Evolutionary conservation across 495 filamentous ascomycete genomes (phyloP), one percentile per base, ranked within the genome.

Genomic region (Trichoderma virens): DNA sequence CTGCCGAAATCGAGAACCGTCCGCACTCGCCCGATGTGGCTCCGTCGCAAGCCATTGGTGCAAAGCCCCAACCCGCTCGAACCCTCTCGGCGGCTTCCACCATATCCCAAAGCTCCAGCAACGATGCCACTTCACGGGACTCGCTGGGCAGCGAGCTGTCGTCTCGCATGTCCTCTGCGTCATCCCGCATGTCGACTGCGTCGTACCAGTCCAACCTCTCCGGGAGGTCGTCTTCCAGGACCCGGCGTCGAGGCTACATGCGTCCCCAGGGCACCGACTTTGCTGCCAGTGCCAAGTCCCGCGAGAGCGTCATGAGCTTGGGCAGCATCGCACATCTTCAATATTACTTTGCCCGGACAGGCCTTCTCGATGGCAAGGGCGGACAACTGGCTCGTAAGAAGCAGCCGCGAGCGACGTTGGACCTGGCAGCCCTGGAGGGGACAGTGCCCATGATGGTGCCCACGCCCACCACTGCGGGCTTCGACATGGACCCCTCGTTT

Each of bases 311-410:
- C 63, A 86, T 97, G 83, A 96, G 90, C 71, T 76, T 98, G 66
- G 94, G 94, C 28, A 97, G 92, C 71, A 98, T 98, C 69, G 91
- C 93, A 59, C 94, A 98, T 77, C 77, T 98, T 68, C 94, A 98
- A 70, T 97, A 98, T 74, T 98, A 98, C 73, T 98, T 98, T 73
- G 93, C 94, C 41, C 83, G 95, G 61, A 98, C 94, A 3, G 94
- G 94, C 3, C 74, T 98, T 61, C 74, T 98, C 59, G 94, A 98
- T 70, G 92, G 93, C 39, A 97, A 97, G 73, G 93, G 92, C 20
- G 94, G 87, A 60, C 90, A 92, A 65, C 76, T 93, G 62, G 86
- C 88, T 8, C 89, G 90, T 69, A 86, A 82, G 65, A 79, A 84
- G 63, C 85, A 81, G 67, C 69, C 67, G 13, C 70, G 77, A 59